These are phyloP conservation scores for Psilocybe sp. DNA, from an alignment of 768 basidiomycete genomes.

Conservation along the genomic window DNA sequence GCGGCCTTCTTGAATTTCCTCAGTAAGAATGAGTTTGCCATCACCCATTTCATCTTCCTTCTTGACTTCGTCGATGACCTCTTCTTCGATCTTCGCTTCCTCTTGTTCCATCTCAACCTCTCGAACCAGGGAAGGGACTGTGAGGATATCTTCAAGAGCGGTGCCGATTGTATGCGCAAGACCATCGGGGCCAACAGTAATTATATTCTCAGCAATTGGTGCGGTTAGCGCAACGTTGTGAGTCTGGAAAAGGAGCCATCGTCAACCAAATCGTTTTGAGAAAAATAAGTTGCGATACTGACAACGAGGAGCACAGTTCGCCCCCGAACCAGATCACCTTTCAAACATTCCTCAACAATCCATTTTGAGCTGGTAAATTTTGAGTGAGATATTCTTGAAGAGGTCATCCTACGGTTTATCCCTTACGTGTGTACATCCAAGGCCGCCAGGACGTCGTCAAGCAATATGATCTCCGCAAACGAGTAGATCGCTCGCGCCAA, in stretches of 20 bases:
- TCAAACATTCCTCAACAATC: conserved; percentile 74
- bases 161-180: conserved; percentile 43
- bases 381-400: no score
- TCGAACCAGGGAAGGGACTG: conserved; percentile 28
- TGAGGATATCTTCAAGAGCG: conserved; percentile 42
- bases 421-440: conserved; percentile 37
- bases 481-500: conserved; percentile 45
- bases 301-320: conserved; percentile 83
- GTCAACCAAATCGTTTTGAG: background rate
- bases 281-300: conserved; percentile 11
- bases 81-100: conserved; percentile 27
- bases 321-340: conserved; percentile 70
- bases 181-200: conserved; percentile 55
- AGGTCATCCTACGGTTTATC: no score
- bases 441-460: conserved; percentile 73
- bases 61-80: conserved; percentile 25
- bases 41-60: conserved; percentile 26
- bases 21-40: conserved; percentile 59
- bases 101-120: conserved; percentile 27
- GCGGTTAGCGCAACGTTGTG: conserved; percentile 49
- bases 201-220: conserved; percentile 52
- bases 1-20: conserved; percentile 60
- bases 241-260: conserved; percentile 24
- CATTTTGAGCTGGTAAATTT: conserved; percentile 39
- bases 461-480: conserved; percentile 54